phyloP scores from a whole-genome alignment of 805 yeast species.

The Tetrapisispora nanseiensis region DNA sequence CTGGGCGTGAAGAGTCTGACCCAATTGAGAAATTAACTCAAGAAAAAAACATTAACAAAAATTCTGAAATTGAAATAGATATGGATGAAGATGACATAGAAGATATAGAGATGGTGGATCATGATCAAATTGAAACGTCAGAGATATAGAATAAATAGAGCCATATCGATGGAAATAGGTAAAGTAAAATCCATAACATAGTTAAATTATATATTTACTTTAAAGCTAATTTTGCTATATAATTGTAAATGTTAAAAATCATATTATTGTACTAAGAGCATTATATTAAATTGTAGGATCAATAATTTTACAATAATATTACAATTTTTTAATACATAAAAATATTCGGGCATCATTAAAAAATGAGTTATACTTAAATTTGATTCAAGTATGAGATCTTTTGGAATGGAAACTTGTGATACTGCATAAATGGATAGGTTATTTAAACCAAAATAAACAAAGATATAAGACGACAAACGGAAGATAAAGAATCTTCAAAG shows the following conservation, averaged over 20 bases:
- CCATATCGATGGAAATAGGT: no score
- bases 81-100: not conserved
- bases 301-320: not conserved
- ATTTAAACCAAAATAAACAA: not conserved
- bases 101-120: conserved; percentile 1
- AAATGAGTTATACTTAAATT: no score
- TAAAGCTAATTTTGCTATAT: not conserved
- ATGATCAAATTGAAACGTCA: conserved; percentile 7
- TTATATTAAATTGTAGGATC: no score
- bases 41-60: not conserved
- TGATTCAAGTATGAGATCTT: no score
- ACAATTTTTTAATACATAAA: not conserved
- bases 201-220: no score
- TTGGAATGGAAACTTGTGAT: no score
- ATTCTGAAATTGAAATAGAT: not conserved
- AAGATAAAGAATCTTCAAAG: no score
- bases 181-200: no score
- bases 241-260: no score
- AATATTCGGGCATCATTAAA: not conserved
- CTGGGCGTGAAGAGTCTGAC: not conserved
- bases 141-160: no score
- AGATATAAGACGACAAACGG: no score
- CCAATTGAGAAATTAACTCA: conserved; percentile 5
- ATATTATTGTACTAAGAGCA: no score
- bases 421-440: not conserved